Percentiles rank a stretch among this genome's conserved stretches.
Evolutionary conservation across 164 flowering plant species (phyloP).

Genomic region (Cinnamomum micranthum): DNA sequence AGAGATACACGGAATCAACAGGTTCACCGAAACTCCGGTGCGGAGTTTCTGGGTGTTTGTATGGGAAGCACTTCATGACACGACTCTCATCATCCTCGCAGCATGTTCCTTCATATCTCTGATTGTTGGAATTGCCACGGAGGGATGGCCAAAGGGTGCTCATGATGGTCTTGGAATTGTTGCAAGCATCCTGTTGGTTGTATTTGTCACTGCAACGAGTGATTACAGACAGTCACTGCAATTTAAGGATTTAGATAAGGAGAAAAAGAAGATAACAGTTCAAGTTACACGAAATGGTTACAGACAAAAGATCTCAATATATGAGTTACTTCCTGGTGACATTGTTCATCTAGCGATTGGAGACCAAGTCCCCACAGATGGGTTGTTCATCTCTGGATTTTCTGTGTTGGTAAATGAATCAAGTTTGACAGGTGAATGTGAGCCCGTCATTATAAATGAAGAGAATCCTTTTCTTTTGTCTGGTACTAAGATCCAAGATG

Average conservation of each 20-base stretch:
- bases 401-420: conserved; percentile 85
- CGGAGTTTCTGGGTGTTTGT: conserved; percentile 79
- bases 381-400: conserved; percentile 80
- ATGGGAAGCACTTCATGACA: conserved; percentile 98
- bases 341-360: conserved; percentile 88
- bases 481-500: conserved; percentile 97
- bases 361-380: conserved; percentile 97
- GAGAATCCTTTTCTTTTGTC: conserved; percentile 81
- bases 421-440: conserved; percentile 93
- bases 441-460: conserved; percentile 56
- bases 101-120: conserved; percentile 81
- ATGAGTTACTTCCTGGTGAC: conserved; percentile 88
- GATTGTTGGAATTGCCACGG: conserved; percentile 71
- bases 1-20: conserved; percentile 72
- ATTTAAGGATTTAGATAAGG: conserved; percentile 90
- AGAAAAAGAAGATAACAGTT: conserved; percentile 82
- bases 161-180: conserved; percentile 97
- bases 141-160: conserved; percentile 98
- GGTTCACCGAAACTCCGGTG: conserved; percentile 65
- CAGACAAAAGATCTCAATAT: conserved; percentile 85
- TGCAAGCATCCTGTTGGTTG: conserved; percentile 86
- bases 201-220: conserved; percentile 93
- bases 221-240: conserved; percentile 91
- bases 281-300: conserved; percentile 77
- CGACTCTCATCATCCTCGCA: conserved; percentile 86